These are phyloP conservation scores for Marvania coccoides DNA, from an alignment of 139 green algal species.

Conservation along the genomic window DNA sequence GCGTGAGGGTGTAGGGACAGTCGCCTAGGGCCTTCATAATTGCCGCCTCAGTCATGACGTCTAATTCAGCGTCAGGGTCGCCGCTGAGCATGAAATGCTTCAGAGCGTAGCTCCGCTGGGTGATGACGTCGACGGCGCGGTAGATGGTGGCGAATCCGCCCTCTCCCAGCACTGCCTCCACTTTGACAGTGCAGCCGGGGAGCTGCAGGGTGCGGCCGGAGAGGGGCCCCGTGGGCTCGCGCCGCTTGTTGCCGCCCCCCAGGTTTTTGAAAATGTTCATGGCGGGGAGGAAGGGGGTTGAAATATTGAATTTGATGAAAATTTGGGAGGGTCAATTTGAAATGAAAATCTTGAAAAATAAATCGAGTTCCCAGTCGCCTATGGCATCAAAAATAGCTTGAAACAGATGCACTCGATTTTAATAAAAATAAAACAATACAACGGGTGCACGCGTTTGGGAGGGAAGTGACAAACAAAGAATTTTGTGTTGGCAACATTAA, in stretches of 20 bases:
- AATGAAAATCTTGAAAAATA: no score
- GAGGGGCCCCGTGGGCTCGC: neutral
- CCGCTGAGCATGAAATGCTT: constrained; percentile 69
- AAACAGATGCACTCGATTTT: no score
- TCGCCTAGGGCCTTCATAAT: constrained; percentile 25
- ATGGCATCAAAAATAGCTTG: no score
- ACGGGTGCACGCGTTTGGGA: no score
- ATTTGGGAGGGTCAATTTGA: no score
- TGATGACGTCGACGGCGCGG: constrained; percentile 29
- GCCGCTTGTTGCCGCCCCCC: neutral
- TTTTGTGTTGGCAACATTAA: no score
- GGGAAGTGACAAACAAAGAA: no score
- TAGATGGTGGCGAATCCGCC: constrained; percentile 71
- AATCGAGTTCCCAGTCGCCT: no score
- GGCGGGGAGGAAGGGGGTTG: no score
- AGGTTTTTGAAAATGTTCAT: neutral
- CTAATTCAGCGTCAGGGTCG: constrained; percentile 38
- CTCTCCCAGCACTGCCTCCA: constrained; percentile 45
- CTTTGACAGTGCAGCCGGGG: constrained; percentile 1
- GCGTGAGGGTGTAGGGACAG: constrained; percentile 47
- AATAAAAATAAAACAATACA: no score
- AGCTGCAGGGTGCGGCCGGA: neutral
- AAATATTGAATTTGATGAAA: neutral
- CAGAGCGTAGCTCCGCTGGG: constrained; percentile 43
- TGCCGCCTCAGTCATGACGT: constrained; percentile 34